phyloP scores from a whole-genome alignment of 1,284 basidiomycete species.

The Chondrostereum purpureum region DNA sequence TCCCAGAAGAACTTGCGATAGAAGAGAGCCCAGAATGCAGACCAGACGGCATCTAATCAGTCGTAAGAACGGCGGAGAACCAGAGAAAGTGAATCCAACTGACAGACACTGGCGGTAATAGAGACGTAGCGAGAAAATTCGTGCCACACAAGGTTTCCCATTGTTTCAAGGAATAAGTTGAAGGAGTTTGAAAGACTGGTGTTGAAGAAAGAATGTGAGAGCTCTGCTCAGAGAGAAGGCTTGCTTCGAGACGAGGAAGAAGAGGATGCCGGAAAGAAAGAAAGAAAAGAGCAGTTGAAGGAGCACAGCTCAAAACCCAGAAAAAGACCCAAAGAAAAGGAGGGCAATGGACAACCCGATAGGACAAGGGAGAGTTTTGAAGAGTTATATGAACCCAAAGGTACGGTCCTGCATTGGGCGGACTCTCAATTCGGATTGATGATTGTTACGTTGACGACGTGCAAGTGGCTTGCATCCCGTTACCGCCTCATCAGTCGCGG shows the following conservation, averaged over 20 bases:
- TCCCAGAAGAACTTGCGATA: slow-evolving; percentile 93
- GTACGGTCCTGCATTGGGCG: slow-evolving; percentile 12
- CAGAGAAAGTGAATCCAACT: slow-evolving; percentile 27
- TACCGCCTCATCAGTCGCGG: too few relatives aligned
- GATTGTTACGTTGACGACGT: slow-evolving; percentile 2
- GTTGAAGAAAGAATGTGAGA: slow-evolving; percentile 16
- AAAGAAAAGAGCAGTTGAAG: slow-evolving; percentile 28
- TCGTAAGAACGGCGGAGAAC: slow-evolving; percentile 11
- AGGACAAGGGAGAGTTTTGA: slow-evolving; percentile 1
- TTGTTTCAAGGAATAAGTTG: slow-evolving; percentile 26
- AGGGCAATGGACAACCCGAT: slow-evolving; percentile 7
- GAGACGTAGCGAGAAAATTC: slow-evolving; percentile 70
- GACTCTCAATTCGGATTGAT: slow-evolving; percentile 20
- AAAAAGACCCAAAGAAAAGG: slow-evolving; percentile 21
- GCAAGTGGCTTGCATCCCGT: too few relatives aligned
- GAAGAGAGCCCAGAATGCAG: slow-evolving; percentile 68
- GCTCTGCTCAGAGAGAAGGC: slow-evolving; percentile 22
- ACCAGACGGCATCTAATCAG: slow-evolving; percentile 67
- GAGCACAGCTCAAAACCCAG: slow-evolving; percentile 50
- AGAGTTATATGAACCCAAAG: neutral
- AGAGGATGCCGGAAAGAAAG: slow-evolving; percentile 13
- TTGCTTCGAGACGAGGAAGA: slow-evolving; percentile 12
- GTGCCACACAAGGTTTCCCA: slow-evolving; percentile 83
- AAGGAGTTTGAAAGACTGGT: slow-evolving; percentile 8
- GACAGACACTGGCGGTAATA: slow-evolving; percentile 69